Percentiles rank a stretch among this genome's conserved stretches.
phyloP scores from a whole-genome alignment of 495 filamentous ascomycete genomes.

The Penicillium bialowiezense region DNA sequence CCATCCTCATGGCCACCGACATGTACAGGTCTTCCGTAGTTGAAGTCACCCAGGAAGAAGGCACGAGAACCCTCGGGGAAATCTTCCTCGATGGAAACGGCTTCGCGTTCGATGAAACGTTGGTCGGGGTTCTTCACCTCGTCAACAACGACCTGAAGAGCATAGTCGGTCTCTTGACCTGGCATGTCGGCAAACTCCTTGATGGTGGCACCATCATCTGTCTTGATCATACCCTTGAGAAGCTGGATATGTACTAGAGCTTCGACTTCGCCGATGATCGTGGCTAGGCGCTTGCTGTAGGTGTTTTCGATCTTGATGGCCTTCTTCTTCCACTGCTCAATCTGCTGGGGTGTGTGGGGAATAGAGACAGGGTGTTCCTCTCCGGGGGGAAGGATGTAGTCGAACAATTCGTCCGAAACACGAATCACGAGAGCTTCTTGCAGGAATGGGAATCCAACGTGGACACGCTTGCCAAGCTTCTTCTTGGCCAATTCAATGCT shows the following conservation, averaged over 20 bases:
- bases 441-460: conserved; percentile 93
- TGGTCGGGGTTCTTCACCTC: conserved; percentile 88
- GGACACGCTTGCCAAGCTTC: conserved; percentile 80
- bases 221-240: conserved; percentile 86
- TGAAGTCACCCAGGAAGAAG: conserved; percentile 96
- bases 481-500: conserved; percentile 68
- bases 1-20: conserved; percentile 71
- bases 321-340: conserved; percentile 80
- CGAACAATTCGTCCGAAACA: conserved; percentile 92
- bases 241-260: conserved; percentile 88
- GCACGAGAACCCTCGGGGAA: conserved; percentile 77
- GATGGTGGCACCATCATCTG: conserved; percentile 82
- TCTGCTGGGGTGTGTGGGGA: conserved; percentile 74
- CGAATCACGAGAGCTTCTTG: conserved; percentile 86
- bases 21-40: conserved; percentile 85
- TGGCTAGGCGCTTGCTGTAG: conserved; percentile 87
- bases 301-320: conserved; percentile 75
- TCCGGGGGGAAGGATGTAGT: conserved; percentile 69
- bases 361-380: conserved; percentile 58
- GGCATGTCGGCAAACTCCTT: conserved; percentile 92
- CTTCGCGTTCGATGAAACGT: conserved; percentile 85
- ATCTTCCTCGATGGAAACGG: conserved; percentile 84
- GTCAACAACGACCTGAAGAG: conserved; percentile 85
- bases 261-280: conserved; percentile 83
- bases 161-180: conserved; percentile 88